Percentiles rank a stretch among this genome's conserved stretches.
These are phyloP conservation scores for Flaveria brownii DNA, from an alignment of 129 eudicot species.

Conservation along the genomic window DNA sequence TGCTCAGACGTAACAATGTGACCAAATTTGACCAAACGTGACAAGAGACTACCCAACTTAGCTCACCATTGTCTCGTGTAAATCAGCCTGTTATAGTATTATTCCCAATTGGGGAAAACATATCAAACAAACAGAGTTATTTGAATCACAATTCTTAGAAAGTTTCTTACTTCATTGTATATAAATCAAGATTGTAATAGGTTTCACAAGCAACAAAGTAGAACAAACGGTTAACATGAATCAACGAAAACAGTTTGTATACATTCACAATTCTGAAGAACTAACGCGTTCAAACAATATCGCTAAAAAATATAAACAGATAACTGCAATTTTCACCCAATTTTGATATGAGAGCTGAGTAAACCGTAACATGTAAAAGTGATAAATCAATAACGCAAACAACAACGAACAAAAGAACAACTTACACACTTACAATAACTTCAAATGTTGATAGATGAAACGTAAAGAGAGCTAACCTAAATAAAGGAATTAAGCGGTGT, in stretches of 20 bases:
- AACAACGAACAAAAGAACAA: not conserved
- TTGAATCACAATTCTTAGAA: not conserved
- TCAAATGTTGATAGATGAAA: constrained; percentile 1
- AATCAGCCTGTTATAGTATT: not conserved
- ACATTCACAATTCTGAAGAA: not conserved
- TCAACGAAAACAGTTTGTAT: not conserved
- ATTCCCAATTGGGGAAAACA: constrained; percentile 13
- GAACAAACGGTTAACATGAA: not conserved
- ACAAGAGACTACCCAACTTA: not conserved
- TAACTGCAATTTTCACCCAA: not conserved
- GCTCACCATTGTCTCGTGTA: constrained; percentile 11
- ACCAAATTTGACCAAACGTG: constrained; percentile 2
- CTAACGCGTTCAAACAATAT: constrained; percentile 10
- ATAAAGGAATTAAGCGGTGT: constrained; percentile 9
- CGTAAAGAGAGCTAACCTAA: constrained; percentile 16
- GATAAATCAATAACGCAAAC: not conserved
- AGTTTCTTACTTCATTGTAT: too few relatives aligned
- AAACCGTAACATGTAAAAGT: not conserved
- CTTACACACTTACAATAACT: constrained; percentile 5
- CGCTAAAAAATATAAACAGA: not conserved
- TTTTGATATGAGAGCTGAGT: not conserved
- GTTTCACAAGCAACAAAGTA: not conserved
- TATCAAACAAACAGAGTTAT: not conserved
- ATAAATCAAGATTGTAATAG: not conserved
- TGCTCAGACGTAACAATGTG: constrained; percentile 1